phyloP scores from a whole-genome alignment of 2,329 filamentous ascomycete species.

The Helotiales sp. region DNA sequence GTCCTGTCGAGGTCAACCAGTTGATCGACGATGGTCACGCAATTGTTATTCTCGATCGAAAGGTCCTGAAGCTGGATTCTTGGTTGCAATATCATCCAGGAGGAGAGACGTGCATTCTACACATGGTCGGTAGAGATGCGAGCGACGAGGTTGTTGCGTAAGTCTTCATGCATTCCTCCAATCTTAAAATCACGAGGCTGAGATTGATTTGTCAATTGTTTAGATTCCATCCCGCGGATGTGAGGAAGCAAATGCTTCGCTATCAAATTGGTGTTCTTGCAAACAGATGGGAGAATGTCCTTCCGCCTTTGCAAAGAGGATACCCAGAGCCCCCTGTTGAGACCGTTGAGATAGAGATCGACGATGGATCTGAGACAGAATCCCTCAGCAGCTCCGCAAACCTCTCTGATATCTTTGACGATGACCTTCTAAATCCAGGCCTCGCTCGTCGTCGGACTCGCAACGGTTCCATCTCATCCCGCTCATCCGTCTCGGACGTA shows the following conservation, averaged over 20 bases:
- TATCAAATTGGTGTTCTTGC: slow-evolving; percentile 83
- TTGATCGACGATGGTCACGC: slow-evolving; percentile 79
- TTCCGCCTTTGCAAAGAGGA: slow-evolving; percentile 81
- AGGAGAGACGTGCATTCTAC: slow-evolving; percentile 83
- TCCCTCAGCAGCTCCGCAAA: slow-evolving; percentile 41
- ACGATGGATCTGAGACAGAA: slow-evolving; percentile 37
- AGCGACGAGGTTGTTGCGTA: slow-evolving; percentile 91
- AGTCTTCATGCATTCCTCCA: slow-evolving; percentile 43
- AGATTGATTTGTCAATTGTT: not conserved
- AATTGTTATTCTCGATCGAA: slow-evolving; percentile 77
- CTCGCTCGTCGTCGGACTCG: not conserved
- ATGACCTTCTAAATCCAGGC: not conserved
- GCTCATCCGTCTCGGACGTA: slow-evolving; percentile 33
- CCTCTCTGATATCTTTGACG: not conserved
- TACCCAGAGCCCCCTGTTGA: too few relatives aligned
- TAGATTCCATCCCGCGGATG: slow-evolving; percentile 80
- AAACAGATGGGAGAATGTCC: slow-evolving; percentile 81
- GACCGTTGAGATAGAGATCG: slow-evolving; percentile 43
- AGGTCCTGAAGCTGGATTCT: slow-evolving; percentile 81
- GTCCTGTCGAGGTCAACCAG: slow-evolving; percentile 65
- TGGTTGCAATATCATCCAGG: slow-evolving; percentile 90
- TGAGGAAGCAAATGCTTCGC: slow-evolving; percentile 47
- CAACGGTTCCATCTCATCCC: not conserved
- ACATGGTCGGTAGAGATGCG: slow-evolving; percentile 90
- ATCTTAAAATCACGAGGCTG: not conserved